phyloP scores from a whole-genome alignment of 768 basidiomycete species.

The Kwoniella shandongensis region DNA sequence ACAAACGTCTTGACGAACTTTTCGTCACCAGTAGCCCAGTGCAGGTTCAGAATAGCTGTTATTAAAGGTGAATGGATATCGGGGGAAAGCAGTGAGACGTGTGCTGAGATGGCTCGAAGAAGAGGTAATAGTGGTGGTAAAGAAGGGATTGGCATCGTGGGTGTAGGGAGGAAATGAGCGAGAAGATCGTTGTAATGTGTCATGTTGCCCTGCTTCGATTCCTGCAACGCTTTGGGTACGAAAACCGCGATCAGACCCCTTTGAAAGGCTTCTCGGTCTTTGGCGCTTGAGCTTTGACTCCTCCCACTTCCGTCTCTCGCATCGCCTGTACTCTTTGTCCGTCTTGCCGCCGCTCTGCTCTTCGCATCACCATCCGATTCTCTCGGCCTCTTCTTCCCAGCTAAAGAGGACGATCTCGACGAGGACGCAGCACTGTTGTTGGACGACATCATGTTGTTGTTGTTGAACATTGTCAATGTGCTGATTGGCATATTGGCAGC shows the following conservation, averaged over 20 bases:
- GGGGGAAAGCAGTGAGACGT: conserved; percentile 79
- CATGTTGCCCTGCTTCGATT: conserved; percentile 62
- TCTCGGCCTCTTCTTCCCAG: conserved; percentile 40
- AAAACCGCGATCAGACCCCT: conserved; percentile 53
- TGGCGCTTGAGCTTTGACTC: conserved; percentile 11
- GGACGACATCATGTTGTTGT: conserved; percentile 12
- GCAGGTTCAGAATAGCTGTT: conserved; percentile 78
- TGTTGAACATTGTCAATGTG: background rate
- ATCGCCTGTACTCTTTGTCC: conserved; percentile 50
- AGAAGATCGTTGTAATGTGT: conserved; percentile 86
- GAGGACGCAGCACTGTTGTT: conserved; percentile 18
- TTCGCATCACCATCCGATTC: conserved; percentile 33
- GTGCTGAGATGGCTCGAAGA: conserved; percentile 83
- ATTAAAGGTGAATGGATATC: conserved; percentile 75
- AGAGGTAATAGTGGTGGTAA: conserved; percentile 54
- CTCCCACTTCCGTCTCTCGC: conserved; percentile 13
- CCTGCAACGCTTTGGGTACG: conserved; percentile 51
- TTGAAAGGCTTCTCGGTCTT: conserved; percentile 50
- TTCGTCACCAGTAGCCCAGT: conserved; percentile 84
- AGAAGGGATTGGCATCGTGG: conserved; percentile 56
- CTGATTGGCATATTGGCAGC: conserved; percentile 8
- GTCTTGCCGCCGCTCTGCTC: conserved; percentile 21
- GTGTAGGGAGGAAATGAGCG: conserved; percentile 64
- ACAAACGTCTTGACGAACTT: conserved; percentile 83
- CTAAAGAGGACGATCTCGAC: conserved; percentile 36